Evolutionary conservation across 2,329 filamentous ascomycete genomes (phyloP), one percentile per base, ranked within the genome.

Genomic region (Aspergillus texensis): DNA sequence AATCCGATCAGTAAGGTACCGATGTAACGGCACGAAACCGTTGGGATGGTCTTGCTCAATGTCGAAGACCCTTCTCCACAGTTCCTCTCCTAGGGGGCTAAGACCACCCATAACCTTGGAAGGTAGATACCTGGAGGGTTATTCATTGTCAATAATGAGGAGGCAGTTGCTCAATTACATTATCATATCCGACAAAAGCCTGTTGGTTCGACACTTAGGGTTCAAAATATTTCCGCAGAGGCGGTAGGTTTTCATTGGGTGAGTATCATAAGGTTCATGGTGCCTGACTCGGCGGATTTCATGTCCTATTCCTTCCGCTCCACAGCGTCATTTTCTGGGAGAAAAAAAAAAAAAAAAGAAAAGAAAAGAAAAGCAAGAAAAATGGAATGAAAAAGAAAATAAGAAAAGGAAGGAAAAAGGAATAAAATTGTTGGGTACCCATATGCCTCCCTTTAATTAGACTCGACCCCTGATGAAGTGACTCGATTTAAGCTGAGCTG

Each of bases 91-190:
- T 41, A 32, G 46, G 16, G 28, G 55, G 56, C 41, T n/a, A 30
- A 48, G 24, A 24, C 26, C 26, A 32, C 21, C 24, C 24, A 2
- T 30, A 36, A 54, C 34, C 48, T 60, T 50, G 46, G 28, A 24
- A 28, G 21, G 12, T 32, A 34, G 12, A 54, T 16, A 43, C 24
- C 16, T 34, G 3, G 12, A n/a, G 39, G 45, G n/a, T 16, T 48
- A 46, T 39, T 60, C 46, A 60, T 34, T 32, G 50, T 60, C 34
- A 36, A n/a, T 32, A 12, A 46, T 36, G 48, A 48, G 41, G 45
- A 21, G 26, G 26, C 14, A 60, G 34, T n/a, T 60, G 46, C 19
- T 60, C 50, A 54, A 34, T 60, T 60, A 32, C 26, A 34, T 55
- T 53, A 32, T 60, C 58, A 45, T 28, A 36, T n/a, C 45, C 45